These are phyloP conservation scores for Penicillium canescens DNA, from an alignment of 495 filamentous ascomycete genomes.

Conservation along the genomic window DNA sequence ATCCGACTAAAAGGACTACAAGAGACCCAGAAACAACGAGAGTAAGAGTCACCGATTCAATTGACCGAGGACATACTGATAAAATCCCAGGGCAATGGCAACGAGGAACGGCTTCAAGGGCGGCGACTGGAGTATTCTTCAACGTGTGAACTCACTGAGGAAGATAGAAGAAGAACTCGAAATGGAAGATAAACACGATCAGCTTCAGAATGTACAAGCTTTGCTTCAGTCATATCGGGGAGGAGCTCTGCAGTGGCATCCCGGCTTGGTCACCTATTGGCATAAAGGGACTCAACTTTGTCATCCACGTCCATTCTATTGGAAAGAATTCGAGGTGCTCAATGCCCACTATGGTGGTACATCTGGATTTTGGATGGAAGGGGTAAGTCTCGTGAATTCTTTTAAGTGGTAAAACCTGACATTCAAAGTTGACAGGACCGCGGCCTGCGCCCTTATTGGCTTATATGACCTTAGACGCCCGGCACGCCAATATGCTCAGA, in stretches of 20 bases:
- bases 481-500: background rate
- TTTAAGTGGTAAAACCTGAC: no score
- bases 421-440: no score
- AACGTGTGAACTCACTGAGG: background rate
- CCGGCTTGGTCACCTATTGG: background rate
- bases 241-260: background rate
- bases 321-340: background rate
- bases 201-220: background rate
- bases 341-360: background rate
- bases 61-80: background rate
- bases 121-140: background rate
- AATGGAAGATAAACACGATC: background rate
- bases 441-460: background rate
- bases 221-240: background rate
- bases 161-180: background rate
- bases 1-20: background rate
- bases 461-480: background rate
- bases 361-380: background rate
- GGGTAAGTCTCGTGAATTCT: background rate
- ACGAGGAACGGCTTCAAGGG: background rate
- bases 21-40: background rate
- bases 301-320: background rate
- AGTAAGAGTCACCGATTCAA: background rate
- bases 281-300: background rate
- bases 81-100: background rate